Evolutionary conservation across 352 stramenopile species (phyloP), one percentile per base, ranked within the genome.

Genomic region (Globisporangium iwayamae): DNA sequence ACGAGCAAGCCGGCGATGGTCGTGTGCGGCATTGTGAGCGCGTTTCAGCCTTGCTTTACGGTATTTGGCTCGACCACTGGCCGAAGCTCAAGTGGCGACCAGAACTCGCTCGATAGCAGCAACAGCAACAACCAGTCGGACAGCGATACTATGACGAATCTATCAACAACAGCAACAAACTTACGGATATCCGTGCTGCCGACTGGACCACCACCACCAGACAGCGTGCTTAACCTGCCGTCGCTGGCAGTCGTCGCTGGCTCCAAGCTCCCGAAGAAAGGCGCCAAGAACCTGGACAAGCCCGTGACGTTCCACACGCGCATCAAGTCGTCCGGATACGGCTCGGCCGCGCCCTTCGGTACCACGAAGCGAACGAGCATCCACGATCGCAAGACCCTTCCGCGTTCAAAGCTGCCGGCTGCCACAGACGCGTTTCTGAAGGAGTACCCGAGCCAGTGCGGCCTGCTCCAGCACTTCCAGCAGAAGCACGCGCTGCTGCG

Each of bases 251-350:
- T 63, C 7, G 63, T 59, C 13, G 66, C 56, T 1, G 63, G 57
- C 32, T 32, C 56, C 18, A 71, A 61, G 46, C 36, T 47, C 36
- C 66, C 9, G 5, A 68, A 53, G 30, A 74, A 66, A 34, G 65
- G 56, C 2, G 43, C 47, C 3, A 84, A 76, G 32, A 56, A 36
- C 2, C 61, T 79, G 2, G 80, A 96, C 71, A 87, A 93, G 14
- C 83, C 87, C 20, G 75, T 96, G 48, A 92, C 85, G 22, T 96
- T 95, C 46, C 88, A 87, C 46, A 79, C 80, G 14, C 73, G 79
- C 16, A 85, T 96, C 56, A 80, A 81, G 55, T 96, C 89, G 14
- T 95, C 85, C 1, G 89, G 89, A 0, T 96, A 96, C 67, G 89
- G 87, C 46, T 20, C 55, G 14, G 14, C 50, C 50, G 22, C 71